phyloP scores from a whole-genome alignment of 2,329 filamentous ascomycete genomes.

The Cordyceps cateniannulata region DNA sequence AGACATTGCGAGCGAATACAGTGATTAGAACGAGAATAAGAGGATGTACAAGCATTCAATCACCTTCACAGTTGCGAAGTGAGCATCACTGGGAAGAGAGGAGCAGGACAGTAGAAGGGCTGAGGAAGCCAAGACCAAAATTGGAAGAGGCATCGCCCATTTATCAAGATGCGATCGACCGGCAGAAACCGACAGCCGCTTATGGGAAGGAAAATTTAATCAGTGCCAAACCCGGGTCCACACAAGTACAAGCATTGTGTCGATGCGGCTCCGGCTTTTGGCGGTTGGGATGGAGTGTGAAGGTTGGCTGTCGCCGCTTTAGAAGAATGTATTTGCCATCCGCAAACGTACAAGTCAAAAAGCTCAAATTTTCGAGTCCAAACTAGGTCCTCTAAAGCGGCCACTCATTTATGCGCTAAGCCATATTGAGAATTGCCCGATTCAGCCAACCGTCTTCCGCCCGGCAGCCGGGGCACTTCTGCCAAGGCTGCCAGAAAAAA shows the following conservation, averaged over 20 bases:
- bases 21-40: neutral
- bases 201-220: neutral
- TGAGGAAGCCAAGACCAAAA: neutral
- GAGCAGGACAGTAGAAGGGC: neutral
- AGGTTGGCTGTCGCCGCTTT: conserved; percentile 1
- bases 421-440: neutral
- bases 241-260: neutral
- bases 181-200: conserved; percentile 6
- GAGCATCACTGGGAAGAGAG: neutral
- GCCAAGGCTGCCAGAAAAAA: neutral
- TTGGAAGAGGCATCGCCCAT: neutral
- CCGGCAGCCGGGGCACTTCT: conserved; percentile 17
- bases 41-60: neutral
- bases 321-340: neutral
- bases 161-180: neutral
- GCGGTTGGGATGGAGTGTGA: neutral
- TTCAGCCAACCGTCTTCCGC: conserved; percentile 9
- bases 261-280: neutral
- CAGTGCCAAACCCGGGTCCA: conserved; percentile 5
- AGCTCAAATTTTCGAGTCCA: no score
- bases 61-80: neutral
- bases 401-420: neutral
- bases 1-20: neutral
- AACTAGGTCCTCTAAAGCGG: neutral
- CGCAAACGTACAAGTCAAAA: neutral